These are phyloP conservation scores for Choiromyces venosus DNA, from an alignment of 495 filamentous ascomycete genomes.

Conservation along the genomic window DNA sequence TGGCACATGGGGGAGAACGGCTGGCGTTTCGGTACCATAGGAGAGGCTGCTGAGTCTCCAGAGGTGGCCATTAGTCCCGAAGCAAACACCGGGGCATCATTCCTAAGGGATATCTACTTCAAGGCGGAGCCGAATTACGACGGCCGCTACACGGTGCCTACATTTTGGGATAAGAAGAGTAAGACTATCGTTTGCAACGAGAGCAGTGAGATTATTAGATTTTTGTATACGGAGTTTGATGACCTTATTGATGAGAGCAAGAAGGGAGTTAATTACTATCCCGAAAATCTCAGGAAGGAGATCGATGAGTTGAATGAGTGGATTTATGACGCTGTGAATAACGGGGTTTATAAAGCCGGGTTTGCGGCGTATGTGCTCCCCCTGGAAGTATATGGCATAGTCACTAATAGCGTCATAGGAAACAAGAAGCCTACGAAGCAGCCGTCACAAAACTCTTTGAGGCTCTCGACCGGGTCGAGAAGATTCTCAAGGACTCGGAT, in stretches of 20 bases:
- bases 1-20: constrained; percentile 62
- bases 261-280: constrained; percentile 61
- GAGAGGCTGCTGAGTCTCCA: constrained; percentile 50
- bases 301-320: constrained; percentile 76
- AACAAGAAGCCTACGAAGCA: constrained; percentile 71
- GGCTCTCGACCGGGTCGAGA: constrained; percentile 65
- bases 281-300: constrained; percentile 51
- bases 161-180: constrained; percentile 68
- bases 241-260: constrained; percentile 57
- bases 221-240: constrained; percentile 66
- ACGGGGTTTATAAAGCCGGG: constrained; percentile 68
- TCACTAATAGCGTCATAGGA: constrained; percentile 30
- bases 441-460: constrained; percentile 63
- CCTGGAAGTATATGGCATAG: background rate
- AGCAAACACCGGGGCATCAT: constrained; percentile 59
- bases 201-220: constrained; percentile 73
- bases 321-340: constrained; percentile 81
- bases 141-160: constrained; percentile 73
- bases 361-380: constrained; percentile 43
- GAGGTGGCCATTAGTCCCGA: constrained; percentile 57
- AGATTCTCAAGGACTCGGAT: constrained; percentile 53
- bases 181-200: constrained; percentile 78
- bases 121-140: constrained; percentile 61
- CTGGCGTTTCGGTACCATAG: constrained; percentile 70
- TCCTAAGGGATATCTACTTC: constrained; percentile 68